phyloP scores from a whole-genome alignment of 2,329 filamentous ascomycete genomes.

The Claviceps quebecensis region DNA sequence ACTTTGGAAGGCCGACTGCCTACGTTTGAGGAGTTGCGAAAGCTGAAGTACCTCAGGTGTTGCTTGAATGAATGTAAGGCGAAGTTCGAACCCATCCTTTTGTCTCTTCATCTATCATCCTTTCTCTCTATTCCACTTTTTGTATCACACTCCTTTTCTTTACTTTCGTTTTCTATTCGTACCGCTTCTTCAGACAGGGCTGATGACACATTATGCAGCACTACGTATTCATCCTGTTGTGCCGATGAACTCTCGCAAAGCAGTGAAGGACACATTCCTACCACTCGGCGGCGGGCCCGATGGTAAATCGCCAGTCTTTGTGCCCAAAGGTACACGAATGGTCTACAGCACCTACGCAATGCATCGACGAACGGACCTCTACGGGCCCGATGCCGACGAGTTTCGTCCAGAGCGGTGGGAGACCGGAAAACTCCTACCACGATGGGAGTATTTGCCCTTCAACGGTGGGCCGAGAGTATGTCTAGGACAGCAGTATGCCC shows the following conservation, averaged over 20 bases:
- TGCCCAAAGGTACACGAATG: conserved; percentile 30
- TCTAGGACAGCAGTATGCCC: conserved; percentile 13
- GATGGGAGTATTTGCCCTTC: conserved; percentile 32
- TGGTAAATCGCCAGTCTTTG: conserved; percentile 29
- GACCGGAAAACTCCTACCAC: conserved; percentile 13
- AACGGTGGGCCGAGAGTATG: conserved; percentile 33
- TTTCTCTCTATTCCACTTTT: background rate
- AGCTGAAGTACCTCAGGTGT: conserved; percentile 10
- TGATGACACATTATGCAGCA: conserved; percentile 9
- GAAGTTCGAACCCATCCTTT: background rate
- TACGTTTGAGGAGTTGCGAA: conserved; percentile 10
- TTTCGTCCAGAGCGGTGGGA: conserved; percentile 29
- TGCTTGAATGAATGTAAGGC: conserved; percentile 12
- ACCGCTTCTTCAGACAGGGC: no score
- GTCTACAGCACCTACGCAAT: conserved; percentile 26
- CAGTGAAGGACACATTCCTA: conserved; percentile 31
- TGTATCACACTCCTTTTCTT: background rate
- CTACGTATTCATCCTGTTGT: conserved; percentile 34
- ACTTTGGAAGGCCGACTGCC: conserved; percentile 9
- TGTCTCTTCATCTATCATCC: background rate
- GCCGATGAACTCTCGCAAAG: conserved; percentile 31
- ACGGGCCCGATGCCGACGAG: conserved; percentile 23
- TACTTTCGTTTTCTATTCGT: background rate
- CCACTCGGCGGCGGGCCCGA: conserved; percentile 36
- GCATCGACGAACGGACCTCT: conserved; percentile 24